Evolutionary conservation across 495 filamentous ascomycete species (phyloP).

Genomic region (Durotheca rogersii): DNA sequence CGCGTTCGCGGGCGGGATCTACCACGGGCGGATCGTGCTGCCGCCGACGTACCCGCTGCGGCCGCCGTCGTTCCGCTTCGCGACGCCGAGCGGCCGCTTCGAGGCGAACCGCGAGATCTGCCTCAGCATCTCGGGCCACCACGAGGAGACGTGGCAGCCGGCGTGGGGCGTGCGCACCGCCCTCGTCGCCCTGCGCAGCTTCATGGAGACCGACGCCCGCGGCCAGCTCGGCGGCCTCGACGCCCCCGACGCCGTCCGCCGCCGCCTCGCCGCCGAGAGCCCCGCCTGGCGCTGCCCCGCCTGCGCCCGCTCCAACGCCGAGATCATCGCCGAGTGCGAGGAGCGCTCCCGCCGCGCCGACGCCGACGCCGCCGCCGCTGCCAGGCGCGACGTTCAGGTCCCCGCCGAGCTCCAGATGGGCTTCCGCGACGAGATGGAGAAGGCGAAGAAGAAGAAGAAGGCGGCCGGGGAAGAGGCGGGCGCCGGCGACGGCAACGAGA

Average conservation of each 20-base stretch:
- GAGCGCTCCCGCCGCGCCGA: constrained; percentile 56
- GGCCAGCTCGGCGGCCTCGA: constrained; percentile 91
- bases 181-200: constrained; percentile 65
- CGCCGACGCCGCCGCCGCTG: constrained; percentile 48
- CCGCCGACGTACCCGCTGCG: constrained; percentile 85
- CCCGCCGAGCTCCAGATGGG: constrained; percentile 61
- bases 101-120: constrained; percentile 98
- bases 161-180: constrained; percentile 91
- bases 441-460: no score
- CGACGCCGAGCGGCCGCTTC: constrained; percentile 88
- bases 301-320: constrained; percentile 68
- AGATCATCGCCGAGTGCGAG: constrained; percentile 68
- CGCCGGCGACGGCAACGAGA: constrained; percentile 10
- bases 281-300: constrained; percentile 61
- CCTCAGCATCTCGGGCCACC: constrained; percentile 86
- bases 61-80: constrained; percentile 90
- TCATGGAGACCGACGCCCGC: constrained; percentile 72
- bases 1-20: constrained; percentile 76
- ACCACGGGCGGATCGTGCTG: constrained; percentile 93
- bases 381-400: constrained; percentile 51
- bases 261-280: constrained; percentile 64
- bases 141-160: constrained; percentile 98
- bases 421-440: constrained; percentile 55
- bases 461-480: no score
- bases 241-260: constrained; percentile 60